phyloP scores from a whole-genome alignment of 2,329 filamentous ascomycete genomes.

The Parastagonospora nodorum region DNA sequence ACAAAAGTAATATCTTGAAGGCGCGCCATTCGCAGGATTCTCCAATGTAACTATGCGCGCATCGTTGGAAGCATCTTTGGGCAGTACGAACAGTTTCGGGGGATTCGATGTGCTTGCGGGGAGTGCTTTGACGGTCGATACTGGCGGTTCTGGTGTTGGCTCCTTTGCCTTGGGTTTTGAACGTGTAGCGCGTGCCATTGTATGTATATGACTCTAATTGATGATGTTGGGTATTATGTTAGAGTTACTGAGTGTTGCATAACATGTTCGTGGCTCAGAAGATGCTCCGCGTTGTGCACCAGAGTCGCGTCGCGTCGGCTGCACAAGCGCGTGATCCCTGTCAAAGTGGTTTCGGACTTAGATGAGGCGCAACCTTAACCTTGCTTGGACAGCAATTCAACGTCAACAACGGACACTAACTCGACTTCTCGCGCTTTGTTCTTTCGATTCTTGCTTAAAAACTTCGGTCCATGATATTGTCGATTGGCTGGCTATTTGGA shows the following conservation, averaged over 20 bases:
- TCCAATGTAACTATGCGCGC: slow-evolving; percentile 62
- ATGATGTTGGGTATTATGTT: not conserved
- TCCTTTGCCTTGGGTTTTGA: slow-evolving; percentile 35
- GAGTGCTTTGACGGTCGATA: slow-evolving; percentile 34
- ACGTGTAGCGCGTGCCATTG: slow-evolving; percentile 44
- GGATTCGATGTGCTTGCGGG: slow-evolving; percentile 47
- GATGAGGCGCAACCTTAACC: slow-evolving; percentile 25
- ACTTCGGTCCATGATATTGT: not conserved
- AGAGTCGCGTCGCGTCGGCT: not conserved
- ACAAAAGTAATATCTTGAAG: slow-evolving; percentile 63
- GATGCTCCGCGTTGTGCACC: not conserved
- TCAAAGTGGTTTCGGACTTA: not conserved
- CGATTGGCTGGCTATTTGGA: not conserved
- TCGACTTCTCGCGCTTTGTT: slow-evolving; percentile 1
- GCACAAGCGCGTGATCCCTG: not conserved
- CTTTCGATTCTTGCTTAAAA: not conserved
- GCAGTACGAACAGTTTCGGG: slow-evolving; percentile 63
- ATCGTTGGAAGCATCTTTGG: slow-evolving; percentile 56
- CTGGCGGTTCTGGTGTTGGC: slow-evolving; percentile 27
- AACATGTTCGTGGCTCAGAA: not conserved
- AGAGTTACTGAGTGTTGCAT: not conserved
- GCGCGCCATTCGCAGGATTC: slow-evolving; percentile 56
- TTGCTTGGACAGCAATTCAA: slow-evolving; percentile 21
- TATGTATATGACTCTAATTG: not conserved
- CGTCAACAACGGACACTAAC: slow-evolving; percentile 18